Percentiles rank a stretch among this genome's conserved stretches.
phyloP scores from a whole-genome alignment of 495 filamentous ascomycete genomes.

The Tuber magnatum region DNA sequence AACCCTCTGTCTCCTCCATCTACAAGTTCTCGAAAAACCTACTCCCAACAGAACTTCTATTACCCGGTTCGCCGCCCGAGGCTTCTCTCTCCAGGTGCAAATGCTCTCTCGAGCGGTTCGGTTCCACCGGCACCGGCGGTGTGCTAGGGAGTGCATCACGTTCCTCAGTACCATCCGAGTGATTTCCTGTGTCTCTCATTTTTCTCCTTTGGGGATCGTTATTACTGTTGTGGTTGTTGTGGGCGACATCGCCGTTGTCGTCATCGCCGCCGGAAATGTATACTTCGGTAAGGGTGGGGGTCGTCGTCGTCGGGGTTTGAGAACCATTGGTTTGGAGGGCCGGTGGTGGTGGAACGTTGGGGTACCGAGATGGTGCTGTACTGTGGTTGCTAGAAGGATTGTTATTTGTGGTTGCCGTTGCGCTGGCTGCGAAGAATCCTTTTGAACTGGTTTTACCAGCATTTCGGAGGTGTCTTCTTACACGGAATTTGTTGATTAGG shows the following conservation, averaged over 20 bases:
- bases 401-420: not conserved
- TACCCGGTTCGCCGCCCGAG: slow-evolving; percentile 33
- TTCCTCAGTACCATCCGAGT: slow-evolving; percentile 25
- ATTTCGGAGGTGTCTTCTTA: slow-evolving; percentile 10
- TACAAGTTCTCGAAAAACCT: slow-evolving; percentile 43
- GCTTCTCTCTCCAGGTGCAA: slow-evolving; percentile 28
- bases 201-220: not conserved
- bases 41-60: slow-evolving; percentile 45
- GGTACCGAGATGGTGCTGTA: not conserved
- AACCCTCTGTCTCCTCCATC: slow-evolving; percentile 40
- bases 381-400: not conserved
- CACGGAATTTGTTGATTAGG: slow-evolving; percentile 28
- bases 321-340: not conserved
- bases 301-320: not conserved
- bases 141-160: slow-evolving; percentile 27
- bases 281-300: not conserved
- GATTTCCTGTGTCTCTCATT: slow-evolving; percentile 5
- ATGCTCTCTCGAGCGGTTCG: not conserved
- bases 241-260: not conserved
- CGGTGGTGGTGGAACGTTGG: not conserved
- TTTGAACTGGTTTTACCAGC: not conserved
- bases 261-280: not conserved
- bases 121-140: not conserved
- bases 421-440: not conserved
- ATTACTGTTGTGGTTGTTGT: not conserved